Conservation (phyloP, 1,284 basidiomycete genomes). For the Wolfiporia cocos region DNA sequence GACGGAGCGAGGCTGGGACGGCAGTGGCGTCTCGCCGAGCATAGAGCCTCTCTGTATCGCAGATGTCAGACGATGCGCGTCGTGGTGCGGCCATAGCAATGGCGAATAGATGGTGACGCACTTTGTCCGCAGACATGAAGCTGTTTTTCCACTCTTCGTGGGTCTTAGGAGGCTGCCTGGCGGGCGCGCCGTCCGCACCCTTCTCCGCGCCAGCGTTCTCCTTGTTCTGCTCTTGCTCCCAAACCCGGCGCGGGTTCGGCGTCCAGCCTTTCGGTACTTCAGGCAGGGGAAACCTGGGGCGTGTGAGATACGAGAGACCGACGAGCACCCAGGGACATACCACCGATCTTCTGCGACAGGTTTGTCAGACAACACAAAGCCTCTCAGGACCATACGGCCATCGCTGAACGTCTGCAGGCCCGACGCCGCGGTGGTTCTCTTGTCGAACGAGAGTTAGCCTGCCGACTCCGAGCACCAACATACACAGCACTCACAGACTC, state of each 20-base stretch:
- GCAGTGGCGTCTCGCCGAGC: conserved; percentile 76
- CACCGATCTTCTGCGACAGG: conserved; percentile 70
- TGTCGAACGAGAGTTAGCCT: conserved; percentile 8
- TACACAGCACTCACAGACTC: conserved; percentile 19
- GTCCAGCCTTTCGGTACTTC: conserved; percentile 81
- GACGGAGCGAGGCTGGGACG: conserved; percentile 70
- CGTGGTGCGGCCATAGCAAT: conserved; percentile 2
- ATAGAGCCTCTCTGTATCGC: conserved; percentile 64
- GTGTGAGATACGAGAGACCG: neutral
- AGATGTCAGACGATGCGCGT: conserved; percentile 11
- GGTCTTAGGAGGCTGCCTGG: conserved; percentile 11
- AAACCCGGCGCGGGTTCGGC: conserved; percentile 77
- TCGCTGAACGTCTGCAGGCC: conserved; percentile 40
- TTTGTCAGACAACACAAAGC: conserved; percentile 69
- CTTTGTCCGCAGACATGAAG: conserved; percentile 63
- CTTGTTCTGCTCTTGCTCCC: conserved; percentile 51
- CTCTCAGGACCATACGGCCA: conserved; percentile 66
- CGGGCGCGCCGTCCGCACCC: conserved; percentile 13
- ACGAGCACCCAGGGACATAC: conserved; percentile 30
- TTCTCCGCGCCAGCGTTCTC: conserved; percentile 34
- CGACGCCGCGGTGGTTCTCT: conserved; percentile 12
- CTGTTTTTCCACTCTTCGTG: conserved; percentile 47
- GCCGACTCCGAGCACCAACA: neutral
- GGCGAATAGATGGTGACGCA: conserved; percentile 22
- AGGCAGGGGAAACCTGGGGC: conserved; percentile 72